Evolutionary conservation across 2,329 filamentous ascomycete species (phyloP).

Genomic region (Fusarium piperis): DNA sequence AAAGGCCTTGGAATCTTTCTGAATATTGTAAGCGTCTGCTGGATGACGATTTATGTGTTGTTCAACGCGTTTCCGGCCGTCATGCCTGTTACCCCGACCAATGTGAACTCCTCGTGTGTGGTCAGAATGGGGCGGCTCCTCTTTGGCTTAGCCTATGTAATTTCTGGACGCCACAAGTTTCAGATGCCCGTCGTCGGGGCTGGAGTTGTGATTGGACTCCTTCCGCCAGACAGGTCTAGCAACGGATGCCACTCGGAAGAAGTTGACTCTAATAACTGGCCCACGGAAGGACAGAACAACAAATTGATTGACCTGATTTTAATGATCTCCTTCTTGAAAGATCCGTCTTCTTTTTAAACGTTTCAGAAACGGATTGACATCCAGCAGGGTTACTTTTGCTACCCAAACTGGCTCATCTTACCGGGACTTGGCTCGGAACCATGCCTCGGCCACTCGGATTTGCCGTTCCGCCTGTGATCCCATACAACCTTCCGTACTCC

Average conservation of each 20-base stretch:
- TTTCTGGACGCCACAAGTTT: not conserved
- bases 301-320: not conserved
- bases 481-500: not conserved
- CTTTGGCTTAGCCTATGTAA: not conserved
- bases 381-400: not conserved
- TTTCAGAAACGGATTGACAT: not conserved
- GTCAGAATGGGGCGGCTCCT: not conserved
- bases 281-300: not conserved
- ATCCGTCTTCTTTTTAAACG: not conserved
- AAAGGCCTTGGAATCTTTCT: not conserved
- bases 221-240: not conserved
- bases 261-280: not conserved
- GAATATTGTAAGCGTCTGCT: not conserved
- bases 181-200: not conserved
- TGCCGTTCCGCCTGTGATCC: not conserved
- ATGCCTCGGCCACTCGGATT: not conserved
- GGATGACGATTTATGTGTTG: not conserved
- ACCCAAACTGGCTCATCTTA: too few species aligned
- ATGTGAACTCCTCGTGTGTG: conserved; percentile 16
- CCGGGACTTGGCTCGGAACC: not conserved
- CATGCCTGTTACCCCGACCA: conserved; percentile 2
- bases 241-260: not conserved
- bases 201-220: not conserved
- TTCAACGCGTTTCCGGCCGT: conserved; percentile 11
- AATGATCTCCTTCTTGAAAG: not conserved